Evolutionary conservation across 2,329 filamentous ascomycete genomes (phyloP).

Genomic region (Ascochyta pisi): DNA sequence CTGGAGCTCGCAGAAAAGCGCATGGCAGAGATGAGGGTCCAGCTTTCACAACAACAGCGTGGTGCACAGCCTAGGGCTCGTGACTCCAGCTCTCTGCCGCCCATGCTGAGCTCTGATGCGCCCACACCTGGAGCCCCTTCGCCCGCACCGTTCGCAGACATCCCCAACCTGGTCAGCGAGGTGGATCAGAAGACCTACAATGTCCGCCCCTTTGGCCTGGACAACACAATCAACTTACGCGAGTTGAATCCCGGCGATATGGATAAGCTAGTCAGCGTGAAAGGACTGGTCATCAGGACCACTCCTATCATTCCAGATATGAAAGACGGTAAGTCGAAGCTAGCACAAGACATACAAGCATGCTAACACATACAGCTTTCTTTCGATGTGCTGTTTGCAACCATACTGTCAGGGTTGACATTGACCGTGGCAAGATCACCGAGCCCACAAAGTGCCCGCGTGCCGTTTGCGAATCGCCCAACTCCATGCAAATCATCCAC

Average conservation of each 20-base stretch:
- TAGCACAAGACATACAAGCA: neutral
- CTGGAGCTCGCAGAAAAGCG: slow-evolving; percentile 84
- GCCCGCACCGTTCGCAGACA: slow-evolving; percentile 52
- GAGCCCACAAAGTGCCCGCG: slow-evolving; percentile 92
- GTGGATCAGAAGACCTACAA: slow-evolving; percentile 82
- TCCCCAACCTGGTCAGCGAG: slow-evolving; percentile 75
- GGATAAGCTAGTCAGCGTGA: slow-evolving; percentile 94
- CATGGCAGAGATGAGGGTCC: slow-evolving; percentile 70
- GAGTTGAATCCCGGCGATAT: slow-evolving; percentile 96
- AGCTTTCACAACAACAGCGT: slow-evolving; percentile 64
- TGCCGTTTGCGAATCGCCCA: slow-evolving; percentile 78
- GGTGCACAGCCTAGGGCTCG: slow-evolving; percentile 50
- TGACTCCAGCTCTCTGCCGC: slow-evolving; percentile 74
- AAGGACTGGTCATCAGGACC: slow-evolving; percentile 92
- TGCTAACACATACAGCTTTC: slow-evolving; percentile 67
- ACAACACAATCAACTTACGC: slow-evolving; percentile 86
- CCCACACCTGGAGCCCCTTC: slow-evolving; percentile 53
- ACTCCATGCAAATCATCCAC: slow-evolving; percentile 98
- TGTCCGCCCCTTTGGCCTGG: slow-evolving; percentile 87
- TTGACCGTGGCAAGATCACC: slow-evolving; percentile 94
- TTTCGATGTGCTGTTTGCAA: slow-evolving; percentile 95
- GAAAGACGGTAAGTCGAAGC: slow-evolving; percentile 71
- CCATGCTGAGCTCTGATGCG: slow-evolving; percentile 80
- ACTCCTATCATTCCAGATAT: slow-evolving; percentile 98
- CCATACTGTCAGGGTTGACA: slow-evolving; percentile 86